A percentile compares a stretch with the other conserved stretches of the same genome.
phyloP scores from a whole-genome alignment of 1,284 basidiomycete species.

The Fomitiporia mediterranea region DNA sequence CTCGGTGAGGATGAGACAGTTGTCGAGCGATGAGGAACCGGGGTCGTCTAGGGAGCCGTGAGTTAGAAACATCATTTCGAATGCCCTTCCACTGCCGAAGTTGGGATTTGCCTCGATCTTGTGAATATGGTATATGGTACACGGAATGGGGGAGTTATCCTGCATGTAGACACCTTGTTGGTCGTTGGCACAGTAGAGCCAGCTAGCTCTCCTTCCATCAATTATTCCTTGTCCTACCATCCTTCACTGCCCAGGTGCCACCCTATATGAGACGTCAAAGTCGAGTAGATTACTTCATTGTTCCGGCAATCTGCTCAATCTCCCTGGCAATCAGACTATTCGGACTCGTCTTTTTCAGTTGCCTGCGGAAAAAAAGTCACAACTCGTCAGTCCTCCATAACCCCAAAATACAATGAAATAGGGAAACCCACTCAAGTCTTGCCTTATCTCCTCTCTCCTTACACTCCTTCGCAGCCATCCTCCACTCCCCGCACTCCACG shows the following conservation, averaged over 20 bases:
- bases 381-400: neutral
- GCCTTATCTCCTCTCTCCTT: conserved; percentile 81
- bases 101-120: neutral
- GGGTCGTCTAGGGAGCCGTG: neutral
- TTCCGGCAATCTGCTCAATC: conserved; percentile 61
- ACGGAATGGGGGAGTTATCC: no score
- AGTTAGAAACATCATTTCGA: neutral
- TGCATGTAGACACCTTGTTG: no score
- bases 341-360: conserved; percentile 65
- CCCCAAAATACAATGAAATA: conserved; percentile 13
- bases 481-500: conserved; percentile 85
- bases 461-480: conserved; percentile 79
- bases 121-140: no score
- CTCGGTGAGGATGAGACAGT: conserved; percentile 7
- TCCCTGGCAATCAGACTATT: conserved; percentile 77
- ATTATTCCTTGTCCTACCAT: neutral
- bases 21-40: conserved; percentile 11
- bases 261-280: neutral
- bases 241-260: neutral
- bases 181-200: neutral
- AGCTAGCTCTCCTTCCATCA: no score
- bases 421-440: conserved; percentile 68
- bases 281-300: conserved; percentile 49
- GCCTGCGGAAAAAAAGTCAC: conserved; percentile 36
- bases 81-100: neutral